phyloP scores from a whole-genome alignment of 495 filamentous ascomycete genomes.

The Cryomyces minteri region DNA sequence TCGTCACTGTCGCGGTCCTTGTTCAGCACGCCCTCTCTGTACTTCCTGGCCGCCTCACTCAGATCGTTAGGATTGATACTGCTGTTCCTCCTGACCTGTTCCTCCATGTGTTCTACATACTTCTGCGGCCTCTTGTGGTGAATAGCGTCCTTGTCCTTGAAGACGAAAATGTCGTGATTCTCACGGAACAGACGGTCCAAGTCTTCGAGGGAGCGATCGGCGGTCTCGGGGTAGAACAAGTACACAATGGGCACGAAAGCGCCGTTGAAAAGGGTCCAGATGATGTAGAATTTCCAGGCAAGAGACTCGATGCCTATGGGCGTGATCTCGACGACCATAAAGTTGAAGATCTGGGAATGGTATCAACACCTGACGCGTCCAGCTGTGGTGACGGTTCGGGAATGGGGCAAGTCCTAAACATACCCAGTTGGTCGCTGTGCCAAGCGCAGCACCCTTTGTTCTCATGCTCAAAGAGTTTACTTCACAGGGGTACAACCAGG shows the following conservation, averaged over 20 bases:
- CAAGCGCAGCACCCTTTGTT: conserved; percentile 34
- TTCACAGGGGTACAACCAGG: conserved; percentile 40
- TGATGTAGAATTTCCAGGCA: conserved; percentile 44
- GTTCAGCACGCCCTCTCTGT: background rate
- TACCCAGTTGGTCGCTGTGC: conserved; percentile 37
- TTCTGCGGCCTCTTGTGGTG: conserved; percentile 18
- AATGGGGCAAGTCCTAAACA: conserved; percentile 2
- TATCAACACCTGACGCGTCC: no score
- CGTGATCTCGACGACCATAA: conserved; percentile 42
- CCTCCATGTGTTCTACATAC: conserved; percentile 20
- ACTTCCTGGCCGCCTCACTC: background rate
- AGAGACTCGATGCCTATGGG: conserved; percentile 39
- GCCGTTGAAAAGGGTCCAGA: conserved; percentile 40
- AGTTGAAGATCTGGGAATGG: conserved; percentile 28
- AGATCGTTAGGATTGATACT: background rate
- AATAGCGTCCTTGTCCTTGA: conserved; percentile 22
- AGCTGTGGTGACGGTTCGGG: no score
- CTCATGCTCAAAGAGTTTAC: conserved; percentile 39
- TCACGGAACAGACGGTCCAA: conserved; percentile 29
- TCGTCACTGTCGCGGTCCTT: background rate
- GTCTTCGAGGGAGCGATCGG: conserved; percentile 30
- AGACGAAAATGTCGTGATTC: conserved; percentile 19
- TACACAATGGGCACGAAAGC: conserved; percentile 42
- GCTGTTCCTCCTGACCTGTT: conserved; percentile 17
- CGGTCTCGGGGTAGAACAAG: conserved; percentile 45